Evolutionary conservation across 2,329 filamentous ascomycete species (phyloP).

Genomic region (Chaetomium strumarium): DNA sequence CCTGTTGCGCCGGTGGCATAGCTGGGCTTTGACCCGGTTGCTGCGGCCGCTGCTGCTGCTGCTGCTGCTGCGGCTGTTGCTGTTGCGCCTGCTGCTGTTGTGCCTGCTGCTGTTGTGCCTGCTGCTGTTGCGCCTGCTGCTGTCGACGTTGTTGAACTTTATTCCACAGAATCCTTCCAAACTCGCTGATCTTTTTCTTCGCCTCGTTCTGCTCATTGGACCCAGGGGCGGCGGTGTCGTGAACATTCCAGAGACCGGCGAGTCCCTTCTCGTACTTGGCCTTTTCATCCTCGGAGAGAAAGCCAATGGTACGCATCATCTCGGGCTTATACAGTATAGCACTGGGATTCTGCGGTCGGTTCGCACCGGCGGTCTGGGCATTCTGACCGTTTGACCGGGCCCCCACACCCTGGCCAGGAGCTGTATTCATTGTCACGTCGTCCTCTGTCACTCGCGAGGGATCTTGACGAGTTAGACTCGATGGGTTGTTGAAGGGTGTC

Average conservation of each 20-base stretch:
- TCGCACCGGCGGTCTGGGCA: conserved; percentile 9
- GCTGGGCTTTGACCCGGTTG: conserved; percentile 16
- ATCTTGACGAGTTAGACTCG: not conserved
- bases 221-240: conserved; percentile 42
- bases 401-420: conserved; percentile 17
- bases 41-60: conserved; percentile 22
- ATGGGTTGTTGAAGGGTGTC: not conserved
- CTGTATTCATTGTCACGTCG: conserved; percentile 16
- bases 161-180: conserved; percentile 50
- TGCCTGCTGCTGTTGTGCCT: conserved; percentile 19
- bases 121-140: conserved; percentile 25
- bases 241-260: conserved; percentile 46
- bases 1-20: conserved; percentile 7
- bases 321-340: conserved; percentile 43
- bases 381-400: conserved; percentile 12
- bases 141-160: conserved; percentile 38
- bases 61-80: conserved; percentile 26
- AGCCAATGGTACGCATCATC: conserved; percentile 45
- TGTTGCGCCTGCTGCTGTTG: conserved; percentile 26
- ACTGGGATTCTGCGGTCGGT: not conserved
- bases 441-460: not conserved
- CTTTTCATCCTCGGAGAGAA: conserved; percentile 50
- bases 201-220: conserved; percentile 46
- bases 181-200: conserved; percentile 53
- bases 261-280: conserved; percentile 54